phyloP scores from a whole-genome alignment of 2,329 filamentous ascomycete species.

The Trichoderma simmonsii region DNA sequence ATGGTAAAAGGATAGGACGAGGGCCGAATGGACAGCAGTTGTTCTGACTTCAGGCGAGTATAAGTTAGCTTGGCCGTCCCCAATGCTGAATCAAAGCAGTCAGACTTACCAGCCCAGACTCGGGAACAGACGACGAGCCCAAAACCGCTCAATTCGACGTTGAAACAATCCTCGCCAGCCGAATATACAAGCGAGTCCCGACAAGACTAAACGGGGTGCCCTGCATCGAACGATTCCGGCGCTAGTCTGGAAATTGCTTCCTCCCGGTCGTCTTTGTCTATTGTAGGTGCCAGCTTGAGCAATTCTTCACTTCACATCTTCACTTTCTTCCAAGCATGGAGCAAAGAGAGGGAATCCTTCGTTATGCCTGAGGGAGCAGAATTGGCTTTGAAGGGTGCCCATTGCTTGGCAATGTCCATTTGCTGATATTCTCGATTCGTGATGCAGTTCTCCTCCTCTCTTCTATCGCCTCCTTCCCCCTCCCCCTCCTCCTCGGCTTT shows the following conservation, averaged over 20 bases:
- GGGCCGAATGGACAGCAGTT: conserved; percentile 26
- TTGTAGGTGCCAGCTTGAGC: conserved; percentile 8
- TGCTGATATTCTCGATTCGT: conserved; percentile 19
- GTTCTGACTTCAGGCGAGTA: conserved; percentile 32
- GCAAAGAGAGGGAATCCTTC: not conserved
- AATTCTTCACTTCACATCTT: not conserved
- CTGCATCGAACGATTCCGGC: conserved; percentile 19
- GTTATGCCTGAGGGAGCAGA: not conserved
- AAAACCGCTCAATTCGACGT: not conserved
- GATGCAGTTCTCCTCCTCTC: conserved; percentile 19
- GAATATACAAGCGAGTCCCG: conserved; percentile 14
- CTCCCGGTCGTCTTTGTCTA: conserved; percentile 4
- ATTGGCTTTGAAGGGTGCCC: not conserved
- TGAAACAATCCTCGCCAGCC: not conserved
- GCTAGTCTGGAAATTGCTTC: conserved; percentile 18
- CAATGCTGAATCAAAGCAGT: conserved; percentile 20
- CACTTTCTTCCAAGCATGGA: not conserved
- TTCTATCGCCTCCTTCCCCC: not conserved
- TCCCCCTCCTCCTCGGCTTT: not conserved
- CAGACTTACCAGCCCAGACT: conserved; percentile 19
- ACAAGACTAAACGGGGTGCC: conserved; percentile 17
- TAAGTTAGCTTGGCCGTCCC: conserved; percentile 39
- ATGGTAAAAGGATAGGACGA: conserved; percentile 26
- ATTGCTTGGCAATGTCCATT: conserved; percentile 21
- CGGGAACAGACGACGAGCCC: not conserved